Evolutionary conservation across 306 rosid species (phyloP).

Genomic region (Begonia loranthoides): DNA sequence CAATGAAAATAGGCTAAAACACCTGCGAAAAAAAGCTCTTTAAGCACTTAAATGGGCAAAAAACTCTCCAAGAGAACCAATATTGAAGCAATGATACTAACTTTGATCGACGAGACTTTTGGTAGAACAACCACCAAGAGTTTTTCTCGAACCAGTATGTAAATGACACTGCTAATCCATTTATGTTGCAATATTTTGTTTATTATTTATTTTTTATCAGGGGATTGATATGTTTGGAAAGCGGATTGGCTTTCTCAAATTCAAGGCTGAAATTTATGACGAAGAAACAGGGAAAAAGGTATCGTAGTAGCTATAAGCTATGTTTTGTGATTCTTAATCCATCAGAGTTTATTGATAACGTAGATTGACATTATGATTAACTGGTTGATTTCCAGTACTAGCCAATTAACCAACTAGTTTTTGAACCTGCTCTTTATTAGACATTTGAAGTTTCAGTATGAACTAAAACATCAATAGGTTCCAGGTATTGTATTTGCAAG

Average conservation of each 20-base stretch:
- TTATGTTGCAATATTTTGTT: too few species aligned
- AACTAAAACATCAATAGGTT: slow-evolving; percentile 45
- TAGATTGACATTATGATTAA: neutral
- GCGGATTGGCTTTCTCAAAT: slow-evolving; percentile 78
- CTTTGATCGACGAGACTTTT: too few species aligned
- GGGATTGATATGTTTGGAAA: slow-evolving; percentile 92
- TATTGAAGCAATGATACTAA: too few species aligned
- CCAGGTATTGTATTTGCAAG: slow-evolving; percentile 96
- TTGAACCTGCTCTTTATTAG: neutral
- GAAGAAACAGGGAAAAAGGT: slow-evolving; percentile 70
- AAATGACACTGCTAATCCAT: too few species aligned
- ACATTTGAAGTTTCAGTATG: slow-evolving; percentile 13
- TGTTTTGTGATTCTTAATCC: slow-evolving; percentile 2
- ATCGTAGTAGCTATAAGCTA: slow-evolving; percentile 8
- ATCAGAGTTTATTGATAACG: neutral
- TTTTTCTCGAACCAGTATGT: neutral
- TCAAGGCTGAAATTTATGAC: slow-evolving; percentile 70
- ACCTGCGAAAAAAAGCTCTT: too few species aligned
- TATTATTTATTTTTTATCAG: slow-evolving; percentile 16
- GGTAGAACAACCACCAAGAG: neutral
- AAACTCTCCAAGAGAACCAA: too few species aligned
- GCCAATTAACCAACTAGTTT: neutral
- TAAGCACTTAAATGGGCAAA: too few species aligned
- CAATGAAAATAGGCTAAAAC: too few species aligned
- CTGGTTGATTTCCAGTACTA: neutral